Evolutionary conservation across 495 filamentous ascomycete species (phyloP).

Genomic region (Rusavskia elegans): DNA sequence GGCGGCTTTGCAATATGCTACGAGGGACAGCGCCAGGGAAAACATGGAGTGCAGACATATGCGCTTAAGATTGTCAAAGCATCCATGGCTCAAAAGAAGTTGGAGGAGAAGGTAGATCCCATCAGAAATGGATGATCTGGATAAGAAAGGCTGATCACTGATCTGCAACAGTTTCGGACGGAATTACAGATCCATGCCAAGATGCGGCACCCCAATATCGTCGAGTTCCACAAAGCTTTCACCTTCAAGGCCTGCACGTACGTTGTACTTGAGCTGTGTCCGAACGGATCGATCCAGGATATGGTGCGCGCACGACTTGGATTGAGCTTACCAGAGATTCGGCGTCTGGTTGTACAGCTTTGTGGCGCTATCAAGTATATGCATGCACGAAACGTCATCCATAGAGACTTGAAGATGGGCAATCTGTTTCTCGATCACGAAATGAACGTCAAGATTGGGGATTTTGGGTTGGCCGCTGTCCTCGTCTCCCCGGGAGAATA

Average conservation of each 20-base stretch:
- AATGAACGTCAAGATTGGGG: constrained; percentile 96
- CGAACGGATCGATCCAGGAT: constrained; percentile 95
- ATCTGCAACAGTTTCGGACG: constrained; percentile 65
- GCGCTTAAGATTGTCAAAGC: constrained; percentile 86
- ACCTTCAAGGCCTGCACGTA: constrained; percentile 79
- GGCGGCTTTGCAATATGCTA: constrained; percentile 93
- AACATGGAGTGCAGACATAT: constrained; percentile 35
- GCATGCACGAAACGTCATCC: constrained; percentile 85
- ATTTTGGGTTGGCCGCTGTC: constrained; percentile 93
- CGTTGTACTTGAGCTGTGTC: constrained; percentile 84
- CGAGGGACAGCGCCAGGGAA: constrained; percentile 49
- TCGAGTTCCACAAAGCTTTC: constrained; percentile 88
- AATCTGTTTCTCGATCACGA: constrained; percentile 91
- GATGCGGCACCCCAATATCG: constrained; percentile 86
- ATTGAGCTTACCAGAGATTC: constrained; percentile 77
- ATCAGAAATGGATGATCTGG: neutral
- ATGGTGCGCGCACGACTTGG: constrained; percentile 83
- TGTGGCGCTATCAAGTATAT: constrained; percentile 95
- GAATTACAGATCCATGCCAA: constrained; percentile 97
- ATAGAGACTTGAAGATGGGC: constrained; percentile 94
- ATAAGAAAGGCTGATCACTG: constrained; percentile 1
- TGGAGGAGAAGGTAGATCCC: constrained; percentile 66
- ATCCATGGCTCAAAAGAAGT: constrained; percentile 68
- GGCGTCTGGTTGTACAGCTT: constrained; percentile 84
- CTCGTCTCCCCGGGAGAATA: constrained; percentile 73